These are phyloP conservation scores for Tricharina praecox DNA, from an alignment of 495 filamentous ascomycete species.

Conservation along the genomic window DNA sequence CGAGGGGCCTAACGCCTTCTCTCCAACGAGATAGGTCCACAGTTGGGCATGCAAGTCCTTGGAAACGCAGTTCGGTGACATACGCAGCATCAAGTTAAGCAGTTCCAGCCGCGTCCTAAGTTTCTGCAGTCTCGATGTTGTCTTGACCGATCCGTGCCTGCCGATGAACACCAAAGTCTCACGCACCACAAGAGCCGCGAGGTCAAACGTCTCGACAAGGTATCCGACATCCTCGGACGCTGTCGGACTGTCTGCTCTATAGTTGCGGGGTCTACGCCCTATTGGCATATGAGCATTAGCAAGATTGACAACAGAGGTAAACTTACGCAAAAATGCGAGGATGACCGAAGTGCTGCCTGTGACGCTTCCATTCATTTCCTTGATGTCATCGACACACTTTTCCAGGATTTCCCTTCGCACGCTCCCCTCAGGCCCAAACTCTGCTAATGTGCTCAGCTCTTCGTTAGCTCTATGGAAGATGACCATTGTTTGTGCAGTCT, in stretches of 20 bases:
- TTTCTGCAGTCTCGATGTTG: conserved; percentile 16
- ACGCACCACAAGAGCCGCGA: conserved; percentile 35
- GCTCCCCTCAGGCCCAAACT: conserved; percentile 33
- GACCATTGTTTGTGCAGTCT: conserved; percentile 31
- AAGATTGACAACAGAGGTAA: conserved; percentile 17
- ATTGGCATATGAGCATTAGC: conserved; percentile 3
- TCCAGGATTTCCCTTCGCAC: conserved; percentile 40
- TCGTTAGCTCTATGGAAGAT: conserved; percentile 33
- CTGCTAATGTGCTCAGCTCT: conserved; percentile 27
- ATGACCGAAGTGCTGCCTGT: conserved; percentile 60
- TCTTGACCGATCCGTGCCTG: conserved; percentile 16
- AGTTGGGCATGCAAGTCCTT: conserved; percentile 17
- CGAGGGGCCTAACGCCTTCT: conserved; percentile 15
- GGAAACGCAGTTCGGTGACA: conserved; percentile 18
- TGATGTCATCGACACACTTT: conserved; percentile 42
- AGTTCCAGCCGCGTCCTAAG: conserved; percentile 25
- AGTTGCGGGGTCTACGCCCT: conserved; percentile 21
- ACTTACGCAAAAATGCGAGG: conserved; percentile 39
- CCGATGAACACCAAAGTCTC: conserved; percentile 37
- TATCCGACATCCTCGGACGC: conserved; percentile 32
- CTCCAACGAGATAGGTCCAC: conserved; percentile 23
- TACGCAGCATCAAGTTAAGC: conserved; percentile 25
- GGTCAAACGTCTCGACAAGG: conserved; percentile 37
- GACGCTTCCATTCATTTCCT: conserved; percentile 36
- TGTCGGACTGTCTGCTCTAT: conserved; percentile 28